Percentiles rank a stretch among this genome's conserved stretches.
Evolutionary conservation across 495 filamentous ascomycete species (phyloP).

Genomic region (Lasiosphaeris hirsuta): DNA sequence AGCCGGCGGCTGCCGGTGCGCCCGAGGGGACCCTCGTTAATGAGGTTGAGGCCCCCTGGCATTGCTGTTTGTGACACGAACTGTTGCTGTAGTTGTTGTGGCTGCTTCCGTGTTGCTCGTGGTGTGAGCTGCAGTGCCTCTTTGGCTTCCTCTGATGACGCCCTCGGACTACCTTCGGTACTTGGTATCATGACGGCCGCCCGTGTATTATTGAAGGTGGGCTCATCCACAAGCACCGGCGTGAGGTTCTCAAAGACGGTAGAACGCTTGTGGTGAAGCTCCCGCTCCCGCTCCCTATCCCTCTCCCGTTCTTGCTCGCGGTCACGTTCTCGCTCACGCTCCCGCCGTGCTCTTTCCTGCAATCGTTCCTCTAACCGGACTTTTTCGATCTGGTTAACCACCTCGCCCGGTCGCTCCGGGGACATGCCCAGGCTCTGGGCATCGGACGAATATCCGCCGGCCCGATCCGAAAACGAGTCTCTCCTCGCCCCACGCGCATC

Average conservation of each 20-base stretch:
- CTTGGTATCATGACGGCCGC: conserved; percentile 24
- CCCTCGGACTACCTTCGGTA: conserved; percentile 19
- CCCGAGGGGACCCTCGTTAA: conserved; percentile 16
- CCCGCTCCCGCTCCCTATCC: conserved; percentile 19
- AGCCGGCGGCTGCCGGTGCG: conserved; percentile 36
- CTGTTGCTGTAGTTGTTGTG: conserved; percentile 3
- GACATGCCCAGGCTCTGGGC: conserved; percentile 24
- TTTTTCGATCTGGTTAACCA: conserved; percentile 22
- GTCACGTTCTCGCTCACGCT: conserved; percentile 20
- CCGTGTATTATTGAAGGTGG: conserved; percentile 30
- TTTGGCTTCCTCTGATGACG: not conserved
- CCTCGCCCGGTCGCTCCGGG: conserved; percentile 25
- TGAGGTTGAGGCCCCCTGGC: conserved; percentile 7
- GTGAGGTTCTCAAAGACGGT: conserved; percentile 31
- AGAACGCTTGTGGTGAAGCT: conserved; percentile 29
- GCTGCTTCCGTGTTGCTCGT: conserved; percentile 15
- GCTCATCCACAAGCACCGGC: conserved; percentile 19
- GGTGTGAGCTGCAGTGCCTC: conserved; percentile 27
- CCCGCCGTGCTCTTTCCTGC: conserved; percentile 22
- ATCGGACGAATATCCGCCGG: conserved; percentile 19
- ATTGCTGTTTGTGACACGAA: not conserved
- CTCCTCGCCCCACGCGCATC: conserved; percentile 25
- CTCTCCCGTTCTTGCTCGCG: conserved; percentile 22
- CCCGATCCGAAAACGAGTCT: conserved; percentile 20
- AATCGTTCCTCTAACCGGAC: conserved; percentile 25